Evolutionary conservation across 2,329 filamentous ascomycete species (phyloP).

Genomic region (Microdochium paspali): DNA sequence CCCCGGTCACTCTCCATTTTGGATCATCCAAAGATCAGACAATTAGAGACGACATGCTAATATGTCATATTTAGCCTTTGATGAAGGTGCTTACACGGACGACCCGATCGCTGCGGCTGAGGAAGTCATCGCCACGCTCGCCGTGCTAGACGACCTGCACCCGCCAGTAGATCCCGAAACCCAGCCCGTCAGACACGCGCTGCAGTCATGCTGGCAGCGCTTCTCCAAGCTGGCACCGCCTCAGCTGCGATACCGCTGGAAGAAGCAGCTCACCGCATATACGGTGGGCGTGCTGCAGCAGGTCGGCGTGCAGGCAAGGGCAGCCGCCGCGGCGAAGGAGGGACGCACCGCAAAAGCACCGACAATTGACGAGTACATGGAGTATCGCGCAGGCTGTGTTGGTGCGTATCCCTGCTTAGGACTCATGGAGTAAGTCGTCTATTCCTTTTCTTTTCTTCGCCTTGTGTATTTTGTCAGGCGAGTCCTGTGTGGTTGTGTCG

Average conservation of each 20-base stretch:
- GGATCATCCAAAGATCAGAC: no score
- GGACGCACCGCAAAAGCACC: background rate
- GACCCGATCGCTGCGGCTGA: constrained; percentile 10
- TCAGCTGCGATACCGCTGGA: constrained; percentile 1
- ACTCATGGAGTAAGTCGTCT: constrained; percentile 5
- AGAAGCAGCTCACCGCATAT: background rate
- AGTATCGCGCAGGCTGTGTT: constrained; percentile 4
- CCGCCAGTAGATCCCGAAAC: constrained; percentile 9
- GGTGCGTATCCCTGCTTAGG: constrained; percentile 5
- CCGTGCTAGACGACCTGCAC: constrained; percentile 10
- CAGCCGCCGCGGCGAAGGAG: background rate
- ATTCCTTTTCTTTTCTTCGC: no score
- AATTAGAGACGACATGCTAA: no score
- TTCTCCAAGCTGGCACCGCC: constrained; percentile 3
- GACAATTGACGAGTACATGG: constrained; percentile 5
- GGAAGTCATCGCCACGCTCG: constrained; percentile 7
- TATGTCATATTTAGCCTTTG: no score
- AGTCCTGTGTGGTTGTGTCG: no score
- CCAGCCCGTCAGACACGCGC: constrained; percentile 9
- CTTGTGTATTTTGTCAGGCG: no score
- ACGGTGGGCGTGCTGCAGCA: constrained; percentile 3
- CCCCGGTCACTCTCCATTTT: no score
- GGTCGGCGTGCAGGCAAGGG: constrained; percentile 2
- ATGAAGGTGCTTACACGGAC: constrained; percentile 14
- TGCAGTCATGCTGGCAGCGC: constrained; percentile 8